Percentiles rank a stretch among this genome's conserved stretches.
phyloP scores from a whole-genome alignment of 306 rosid genomes.

The Oemleria cerasiformis region DNA sequence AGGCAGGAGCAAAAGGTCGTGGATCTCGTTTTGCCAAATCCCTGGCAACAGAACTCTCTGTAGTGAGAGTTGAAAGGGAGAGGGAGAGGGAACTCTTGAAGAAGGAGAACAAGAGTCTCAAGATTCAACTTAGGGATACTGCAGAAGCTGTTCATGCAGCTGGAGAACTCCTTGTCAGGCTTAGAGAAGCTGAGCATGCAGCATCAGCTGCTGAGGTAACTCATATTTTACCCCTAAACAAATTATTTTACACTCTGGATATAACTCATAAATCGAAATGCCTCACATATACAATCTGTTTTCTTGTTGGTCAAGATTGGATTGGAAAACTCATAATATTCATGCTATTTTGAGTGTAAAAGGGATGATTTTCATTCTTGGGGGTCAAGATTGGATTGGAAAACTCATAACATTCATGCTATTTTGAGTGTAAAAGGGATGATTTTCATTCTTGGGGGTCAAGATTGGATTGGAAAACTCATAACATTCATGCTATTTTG shows the following conservation, averaged over 20 bases:
- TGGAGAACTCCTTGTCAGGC: conserved; percentile 91
- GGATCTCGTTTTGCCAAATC: conserved; percentile 80
- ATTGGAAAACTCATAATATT: too few species aligned
- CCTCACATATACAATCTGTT: too few species aligned
- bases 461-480: too few species aligned
- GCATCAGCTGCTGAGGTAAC: conserved; percentile 78
- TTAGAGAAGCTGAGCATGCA: conserved; percentile 87
- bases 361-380: too few species aligned
- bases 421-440: too few species aligned
- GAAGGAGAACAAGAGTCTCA: conserved; percentile 82
- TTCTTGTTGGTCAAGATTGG: too few species aligned
- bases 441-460: too few species aligned
- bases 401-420: too few species aligned
- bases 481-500: too few species aligned
- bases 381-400: too few species aligned
- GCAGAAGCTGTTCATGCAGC: conserved; percentile 99
- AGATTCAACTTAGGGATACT: conserved; percentile 85
- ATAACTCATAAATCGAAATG: too few species aligned
- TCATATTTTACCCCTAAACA: background rate
- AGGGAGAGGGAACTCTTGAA: conserved; percentile 79
- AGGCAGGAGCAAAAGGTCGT: conserved; percentile 75
- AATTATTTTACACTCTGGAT: background rate
- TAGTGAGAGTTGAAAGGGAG: conserved; percentile 81
- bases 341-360: too few species aligned
- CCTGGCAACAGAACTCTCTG: conserved; percentile 88